phyloP scores from a whole-genome alignment of 805 yeast species.

The Naumovozyma baii region DNA sequence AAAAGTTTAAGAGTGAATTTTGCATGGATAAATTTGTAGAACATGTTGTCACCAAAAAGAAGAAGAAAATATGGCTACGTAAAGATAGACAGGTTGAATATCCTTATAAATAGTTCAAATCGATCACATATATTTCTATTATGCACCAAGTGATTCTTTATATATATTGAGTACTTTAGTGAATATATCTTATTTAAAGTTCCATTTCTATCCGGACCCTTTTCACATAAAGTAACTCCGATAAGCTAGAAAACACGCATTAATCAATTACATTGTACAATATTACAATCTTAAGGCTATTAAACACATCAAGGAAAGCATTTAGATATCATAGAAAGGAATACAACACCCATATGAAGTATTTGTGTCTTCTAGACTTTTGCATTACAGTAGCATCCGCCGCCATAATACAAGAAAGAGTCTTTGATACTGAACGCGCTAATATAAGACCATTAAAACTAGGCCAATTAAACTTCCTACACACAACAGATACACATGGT shows the following conservation, averaged over 20 bases:
- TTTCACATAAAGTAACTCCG: no score
- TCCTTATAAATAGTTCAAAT: conserved; percentile 50
- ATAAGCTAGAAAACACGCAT: no score
- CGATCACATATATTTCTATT: neutral
- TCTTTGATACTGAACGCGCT: neutral
- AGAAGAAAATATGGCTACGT: conserved; percentile 88
- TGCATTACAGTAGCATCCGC: neutral
- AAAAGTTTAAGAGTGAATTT: conserved; percentile 47
- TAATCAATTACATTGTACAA: no score
- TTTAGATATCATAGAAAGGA: neutral
- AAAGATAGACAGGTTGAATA: conserved; percentile 75
- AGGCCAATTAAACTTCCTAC: conserved; percentile 75
- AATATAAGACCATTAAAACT: conserved; percentile 42
- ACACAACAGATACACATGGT: conserved; percentile 95
- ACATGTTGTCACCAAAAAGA: conserved; percentile 68
- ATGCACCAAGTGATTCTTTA: neutral
- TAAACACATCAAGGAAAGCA: no score
- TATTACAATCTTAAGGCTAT: no score
- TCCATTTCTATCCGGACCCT: no score
- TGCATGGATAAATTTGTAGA: conserved; percentile 84
- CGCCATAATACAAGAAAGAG: neutral
- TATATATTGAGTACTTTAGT: no score
- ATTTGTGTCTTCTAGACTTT: neutral
- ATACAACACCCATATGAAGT: neutral
- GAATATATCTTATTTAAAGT: no score